These are phyloP conservation scores for Clavispora asparagi DNA, from an alignment of 805 yeast species.

Conservation along the genomic window DNA sequence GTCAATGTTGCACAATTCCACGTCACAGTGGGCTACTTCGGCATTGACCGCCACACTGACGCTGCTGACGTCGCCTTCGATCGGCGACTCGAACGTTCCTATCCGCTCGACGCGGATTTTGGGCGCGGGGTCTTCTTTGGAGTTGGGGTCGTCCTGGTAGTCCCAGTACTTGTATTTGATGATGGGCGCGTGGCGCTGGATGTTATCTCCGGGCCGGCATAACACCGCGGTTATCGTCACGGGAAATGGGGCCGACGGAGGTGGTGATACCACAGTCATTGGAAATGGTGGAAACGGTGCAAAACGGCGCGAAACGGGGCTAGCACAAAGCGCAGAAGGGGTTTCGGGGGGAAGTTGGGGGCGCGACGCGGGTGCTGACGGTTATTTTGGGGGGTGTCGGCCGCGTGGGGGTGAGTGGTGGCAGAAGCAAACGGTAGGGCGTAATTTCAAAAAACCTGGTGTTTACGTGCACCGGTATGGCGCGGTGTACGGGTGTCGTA, in stretches of 20 bases:
- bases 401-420: background rate
- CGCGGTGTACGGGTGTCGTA: background rate
- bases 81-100: slow-evolving; percentile 78
- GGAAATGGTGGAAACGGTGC: background rate
- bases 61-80: slow-evolving; percentile 59
- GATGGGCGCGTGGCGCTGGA: slow-evolving; percentile 49
- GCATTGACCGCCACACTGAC: slow-evolving; percentile 55
- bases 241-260: slow-evolving; percentile 64
- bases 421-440: background rate
- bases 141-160: slow-evolving; percentile 50
- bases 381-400: background rate
- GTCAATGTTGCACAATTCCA: slow-evolving; percentile 47
- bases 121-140: slow-evolving; percentile 35
- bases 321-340: no score
- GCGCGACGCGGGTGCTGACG: background rate
- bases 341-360: background rate
- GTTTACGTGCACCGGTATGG: background rate
- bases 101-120: slow-evolving; percentile 60
- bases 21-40: slow-evolving; percentile 45
- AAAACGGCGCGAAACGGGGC: background rate
- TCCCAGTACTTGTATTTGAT: slow-evolving; percentile 66
- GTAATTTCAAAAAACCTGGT: background rate
- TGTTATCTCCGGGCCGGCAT: slow-evolving; percentile 39
- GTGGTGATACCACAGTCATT: slow-evolving; percentile 49
- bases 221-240: slow-evolving; percentile 53